Conservation (phyloP, 306 rosid genomes). For the Cicer bijugum region DNA sequence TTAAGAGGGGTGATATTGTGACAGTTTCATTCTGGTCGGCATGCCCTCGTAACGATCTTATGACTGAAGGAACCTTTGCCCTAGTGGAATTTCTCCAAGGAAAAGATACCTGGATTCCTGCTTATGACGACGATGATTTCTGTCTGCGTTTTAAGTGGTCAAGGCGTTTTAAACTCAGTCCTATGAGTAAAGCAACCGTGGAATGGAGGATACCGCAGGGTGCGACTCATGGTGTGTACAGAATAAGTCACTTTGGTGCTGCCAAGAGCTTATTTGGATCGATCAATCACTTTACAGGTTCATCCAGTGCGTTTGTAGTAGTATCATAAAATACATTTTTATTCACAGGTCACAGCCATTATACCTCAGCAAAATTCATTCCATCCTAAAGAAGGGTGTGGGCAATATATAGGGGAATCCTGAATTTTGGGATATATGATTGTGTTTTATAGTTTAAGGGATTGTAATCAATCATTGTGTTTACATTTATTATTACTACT, state of each 20-base stretch:
- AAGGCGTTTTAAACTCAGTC: slow-evolving; percentile 67
- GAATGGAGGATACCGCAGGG: slow-evolving; percentile 81
- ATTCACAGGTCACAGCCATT: not conserved
- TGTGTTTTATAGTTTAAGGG: not conserved
- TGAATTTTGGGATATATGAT: slow-evolving; percentile 4
- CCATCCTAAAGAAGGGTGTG: slow-evolving; percentile 23
- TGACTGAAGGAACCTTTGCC: slow-evolving; percentile 93
- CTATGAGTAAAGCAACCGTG: slow-evolving; percentile 71
- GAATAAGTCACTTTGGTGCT: slow-evolving; percentile 87
- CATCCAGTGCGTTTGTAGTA: slow-evolving; percentile 82
- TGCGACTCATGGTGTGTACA: slow-evolving; percentile 70
- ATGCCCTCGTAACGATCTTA: slow-evolving; percentile 87
- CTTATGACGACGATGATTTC: slow-evolving; percentile 89
- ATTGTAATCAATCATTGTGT: not conserved
- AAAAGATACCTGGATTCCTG: slow-evolving; percentile 72
- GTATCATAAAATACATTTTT: slow-evolving; percentile 55
- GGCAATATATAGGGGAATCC: not conserved
- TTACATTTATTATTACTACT: not conserved
- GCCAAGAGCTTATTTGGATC: slow-evolving; percentile 70
- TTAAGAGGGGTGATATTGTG: slow-evolving; percentile 66
- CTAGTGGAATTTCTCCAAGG: slow-evolving; percentile 74
- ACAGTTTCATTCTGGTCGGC: slow-evolving; percentile 79
- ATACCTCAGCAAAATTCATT: slow-evolving; percentile 11
- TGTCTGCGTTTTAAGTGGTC: slow-evolving; percentile 91
- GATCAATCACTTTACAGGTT: slow-evolving; percentile 74